These are phyloP conservation scores for Xylaria curta DNA, from an alignment of 495 filamentous ascomycete species.

Conservation along the genomic window DNA sequence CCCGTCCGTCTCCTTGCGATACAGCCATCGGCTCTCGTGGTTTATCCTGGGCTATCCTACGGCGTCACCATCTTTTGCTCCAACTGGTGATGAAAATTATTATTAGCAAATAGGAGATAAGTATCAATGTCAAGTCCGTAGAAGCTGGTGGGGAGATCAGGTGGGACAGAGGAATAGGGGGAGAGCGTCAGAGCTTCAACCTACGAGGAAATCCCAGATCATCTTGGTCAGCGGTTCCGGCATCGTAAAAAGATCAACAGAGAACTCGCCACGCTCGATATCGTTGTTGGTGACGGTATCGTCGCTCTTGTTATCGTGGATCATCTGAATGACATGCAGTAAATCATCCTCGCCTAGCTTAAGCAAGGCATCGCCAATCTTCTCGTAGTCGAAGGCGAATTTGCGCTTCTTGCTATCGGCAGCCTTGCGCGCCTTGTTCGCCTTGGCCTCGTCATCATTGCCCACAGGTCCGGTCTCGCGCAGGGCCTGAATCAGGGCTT, in stretches of 20 bases:
- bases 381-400: slow-evolving; percentile 89
- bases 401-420: slow-evolving; percentile 84
- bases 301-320: slow-evolving; percentile 91
- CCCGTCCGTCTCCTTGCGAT: background rate
- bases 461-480: slow-evolving; percentile 83
- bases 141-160: background rate
- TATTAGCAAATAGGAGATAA: background rate
- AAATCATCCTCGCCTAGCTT: slow-evolving; percentile 87
- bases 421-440: slow-evolving; percentile 61
- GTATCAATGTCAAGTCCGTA: background rate
- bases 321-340: slow-evolving; percentile 93
- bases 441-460: slow-evolving; percentile 68
- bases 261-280: slow-evolving; percentile 96
- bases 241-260: slow-evolving; percentile 95
- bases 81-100: background rate
- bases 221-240: slow-evolving; percentile 82
- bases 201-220: slow-evolving; percentile 85
- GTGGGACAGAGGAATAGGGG: background rate
- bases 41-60: background rate
- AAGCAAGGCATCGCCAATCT: slow-evolving; percentile 91
- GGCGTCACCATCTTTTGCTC: slow-evolving; percentile 27
- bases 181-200: slow-evolving; percentile 17
- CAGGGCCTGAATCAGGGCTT: slow-evolving; percentile 74
- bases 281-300: slow-evolving; percentile 98
- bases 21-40: background rate